These are phyloP conservation scores for Xylariaceae sp. DNA, from an alignment of 2,329 filamentous ascomycete species.

Conservation along the genomic window DNA sequence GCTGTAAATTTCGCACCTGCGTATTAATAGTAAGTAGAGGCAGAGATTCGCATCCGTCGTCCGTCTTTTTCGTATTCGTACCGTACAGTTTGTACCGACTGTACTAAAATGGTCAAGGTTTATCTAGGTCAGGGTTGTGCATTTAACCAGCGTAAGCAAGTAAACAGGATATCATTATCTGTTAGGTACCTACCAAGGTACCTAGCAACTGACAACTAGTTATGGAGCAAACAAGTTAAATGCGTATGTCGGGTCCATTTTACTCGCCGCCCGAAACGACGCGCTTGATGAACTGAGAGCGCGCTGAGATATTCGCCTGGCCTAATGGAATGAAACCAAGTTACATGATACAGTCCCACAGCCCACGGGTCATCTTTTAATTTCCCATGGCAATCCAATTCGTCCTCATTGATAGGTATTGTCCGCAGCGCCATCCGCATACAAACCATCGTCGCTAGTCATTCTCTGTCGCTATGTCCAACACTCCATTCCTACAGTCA, in stretches of 20 bases:
- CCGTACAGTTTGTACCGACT: too few species aligned
- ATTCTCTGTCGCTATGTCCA: constrained; percentile 9
- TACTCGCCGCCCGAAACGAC: not conserved
- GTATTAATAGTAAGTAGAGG: too few species aligned
- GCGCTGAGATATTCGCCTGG: not conserved
- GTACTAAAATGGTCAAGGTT: too few species aligned
- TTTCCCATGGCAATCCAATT: not conserved
- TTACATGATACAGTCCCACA: not conserved
- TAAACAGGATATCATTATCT: too few species aligned
- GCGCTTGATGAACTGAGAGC: constrained; percentile 3
- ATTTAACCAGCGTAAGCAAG: too few species aligned
- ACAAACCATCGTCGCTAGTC: not conserved
- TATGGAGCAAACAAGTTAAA: not conserved
- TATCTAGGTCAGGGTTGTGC: too few species aligned
- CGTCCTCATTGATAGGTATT: not conserved
- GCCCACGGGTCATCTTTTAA: not conserved
- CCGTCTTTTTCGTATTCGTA: too few species aligned
- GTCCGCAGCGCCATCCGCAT: not conserved
- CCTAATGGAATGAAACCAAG: not conserved
- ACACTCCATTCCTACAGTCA: not conserved
- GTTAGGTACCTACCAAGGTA: too few species aligned
- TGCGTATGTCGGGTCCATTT: not conserved
- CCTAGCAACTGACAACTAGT: too few species aligned
- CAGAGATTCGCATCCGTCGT: too few species aligned
- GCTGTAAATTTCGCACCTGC: too few species aligned